These are phyloP conservation scores for Phialophora chinensis DNA, from an alignment of 2,329 filamentous ascomycete genomes.

Conservation along the genomic window DNA sequence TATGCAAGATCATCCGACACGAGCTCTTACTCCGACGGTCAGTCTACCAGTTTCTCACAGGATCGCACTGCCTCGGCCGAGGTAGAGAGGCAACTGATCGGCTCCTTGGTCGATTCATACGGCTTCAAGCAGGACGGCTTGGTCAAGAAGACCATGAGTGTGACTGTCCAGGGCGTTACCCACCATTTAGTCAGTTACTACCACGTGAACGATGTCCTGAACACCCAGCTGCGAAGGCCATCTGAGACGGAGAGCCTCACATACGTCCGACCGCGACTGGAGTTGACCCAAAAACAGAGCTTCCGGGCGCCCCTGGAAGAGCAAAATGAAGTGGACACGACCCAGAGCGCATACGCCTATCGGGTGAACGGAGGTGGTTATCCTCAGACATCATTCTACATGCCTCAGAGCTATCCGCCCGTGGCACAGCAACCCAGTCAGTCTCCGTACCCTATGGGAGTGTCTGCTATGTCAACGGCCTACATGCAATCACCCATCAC, in stretches of 20 bases:
- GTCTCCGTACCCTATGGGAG: constrained; percentile 33
- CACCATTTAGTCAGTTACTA: constrained; percentile 93
- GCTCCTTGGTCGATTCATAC: constrained; percentile 87
- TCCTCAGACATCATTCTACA: constrained; percentile 33
- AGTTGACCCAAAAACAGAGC: constrained; percentile 67
- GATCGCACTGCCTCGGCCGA: constrained; percentile 51
- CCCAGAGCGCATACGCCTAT: constrained; percentile 49
- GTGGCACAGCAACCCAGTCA: constrained; percentile 34
- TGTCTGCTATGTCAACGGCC: constrained; percentile 32
- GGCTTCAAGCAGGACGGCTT: constrained; percentile 81
- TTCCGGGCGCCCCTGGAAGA: constrained; percentile 72
- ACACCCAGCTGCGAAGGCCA: constrained; percentile 64
- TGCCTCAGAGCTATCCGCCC: constrained; percentile 35
- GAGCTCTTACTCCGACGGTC: constrained; percentile 47
- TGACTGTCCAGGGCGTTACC: constrained; percentile 73
- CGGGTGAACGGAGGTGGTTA: constrained; percentile 44
- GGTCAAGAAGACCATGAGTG: constrained; percentile 91
- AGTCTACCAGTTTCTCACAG: constrained; percentile 45
- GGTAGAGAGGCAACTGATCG: constrained; percentile 68
- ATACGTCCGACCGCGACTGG: constrained; percentile 60
- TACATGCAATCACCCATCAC: constrained; percentile 37
- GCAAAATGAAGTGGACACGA: constrained; percentile 54
- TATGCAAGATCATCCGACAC: constrained; percentile 49
- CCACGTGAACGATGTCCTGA: constrained; percentile 76
- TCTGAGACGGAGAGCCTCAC: constrained; percentile 59